Percentiles rank a stretch among this genome's conserved stretches.
Evolutionary conservation across 768 basidiomycete genomes (phyloP).

Genomic region (Hemileccinum impolitum): DNA sequence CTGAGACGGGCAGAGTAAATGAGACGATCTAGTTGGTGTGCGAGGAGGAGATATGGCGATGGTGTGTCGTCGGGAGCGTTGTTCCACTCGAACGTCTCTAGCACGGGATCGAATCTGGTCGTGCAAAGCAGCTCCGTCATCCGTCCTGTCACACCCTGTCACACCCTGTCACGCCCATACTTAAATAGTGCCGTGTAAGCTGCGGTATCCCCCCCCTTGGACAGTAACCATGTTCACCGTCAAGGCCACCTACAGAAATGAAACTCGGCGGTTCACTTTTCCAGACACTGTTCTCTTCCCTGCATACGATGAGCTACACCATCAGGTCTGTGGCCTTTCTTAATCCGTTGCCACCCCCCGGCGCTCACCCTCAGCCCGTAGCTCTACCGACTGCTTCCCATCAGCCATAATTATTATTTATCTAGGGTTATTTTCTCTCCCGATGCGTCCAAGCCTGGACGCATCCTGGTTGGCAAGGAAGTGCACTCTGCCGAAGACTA

Average conservation of each 20-base stretch:
- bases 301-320: conserved; percentile 54
- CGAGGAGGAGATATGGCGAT: conserved; percentile 60
- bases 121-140: conserved; percentile 44
- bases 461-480: conserved; percentile 61
- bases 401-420: conserved; percentile 56
- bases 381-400: conserved; percentile 71
- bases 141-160: conserved; percentile 7
- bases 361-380: conserved; percentile 34
- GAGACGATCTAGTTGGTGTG: conserved; percentile 60
- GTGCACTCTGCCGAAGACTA: conserved; percentile 61
- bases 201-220: conserved; percentile 17
- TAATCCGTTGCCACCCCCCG: neutral
- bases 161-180: conserved; percentile 23
- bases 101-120: conserved; percentile 53
- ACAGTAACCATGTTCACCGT: conserved; percentile 61
- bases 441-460: conserved; percentile 47
- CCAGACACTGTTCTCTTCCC: conserved; percentile 53
- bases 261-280: conserved; percentile 68
- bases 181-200: conserved; percentile 18
- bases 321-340: conserved; percentile 47
- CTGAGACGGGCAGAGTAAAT: conserved; percentile 46
- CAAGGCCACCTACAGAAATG: conserved; percentile 70
- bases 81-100: conserved; percentile 55
- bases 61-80: conserved; percentile 45
- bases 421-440: conserved; percentile 70